Base-by-base conservation (phyloP, 768 basidiomycete species). In the Nidularia sp. region DNA sequence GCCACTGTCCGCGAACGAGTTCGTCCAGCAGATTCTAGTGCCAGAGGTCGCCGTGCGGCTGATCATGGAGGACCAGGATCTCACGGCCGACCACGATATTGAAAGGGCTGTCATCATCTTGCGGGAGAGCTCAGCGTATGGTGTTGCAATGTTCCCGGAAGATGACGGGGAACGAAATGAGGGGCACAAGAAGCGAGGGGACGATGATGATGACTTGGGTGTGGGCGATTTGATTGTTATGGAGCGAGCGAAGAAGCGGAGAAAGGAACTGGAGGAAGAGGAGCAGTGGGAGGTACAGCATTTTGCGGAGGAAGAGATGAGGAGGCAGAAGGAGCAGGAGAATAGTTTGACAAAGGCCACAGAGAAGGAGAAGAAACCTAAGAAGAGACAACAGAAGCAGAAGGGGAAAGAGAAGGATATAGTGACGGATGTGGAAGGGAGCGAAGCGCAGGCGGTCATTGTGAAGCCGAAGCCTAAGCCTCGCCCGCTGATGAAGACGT, bases 31-130 rank as follows among this genome's bases (percentile, higher is more conserved):
- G 12, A 78, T 98, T 32, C 79, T 98, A n/a, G 84, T 98, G 2
- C 96, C 96, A 1, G 95, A 98, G 68, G 83, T 87, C 0, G 91
- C 87, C 0, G 73, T 87, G 39, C 74, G 79, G 22, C 80, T 98
- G n/a, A 91, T 98, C 54, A 83, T 83, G 73, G 76, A 88, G 53
- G 94, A 98, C 63, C 79, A 79, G 60, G 54, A 62, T 1, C 66
- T 85, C 8, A 60, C 66, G 41, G 74, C 73, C 2, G 66, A 73
- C 3, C 60, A 66, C 0, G 72, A 68, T 0, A 58, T 65, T 47
- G 56, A 69, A 13, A 61, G 73, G 43, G 91, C 89, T 0, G 60
- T 87, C 8, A 61, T 67, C 18, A 81, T 90, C 4, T 66, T 94
- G 47, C 77, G 83, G 31, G 85, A 90, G 45, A 95, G 93, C 53